phyloP scores from a whole-genome alignment of 257 asterid species.

The Plantago ovata region DNA sequence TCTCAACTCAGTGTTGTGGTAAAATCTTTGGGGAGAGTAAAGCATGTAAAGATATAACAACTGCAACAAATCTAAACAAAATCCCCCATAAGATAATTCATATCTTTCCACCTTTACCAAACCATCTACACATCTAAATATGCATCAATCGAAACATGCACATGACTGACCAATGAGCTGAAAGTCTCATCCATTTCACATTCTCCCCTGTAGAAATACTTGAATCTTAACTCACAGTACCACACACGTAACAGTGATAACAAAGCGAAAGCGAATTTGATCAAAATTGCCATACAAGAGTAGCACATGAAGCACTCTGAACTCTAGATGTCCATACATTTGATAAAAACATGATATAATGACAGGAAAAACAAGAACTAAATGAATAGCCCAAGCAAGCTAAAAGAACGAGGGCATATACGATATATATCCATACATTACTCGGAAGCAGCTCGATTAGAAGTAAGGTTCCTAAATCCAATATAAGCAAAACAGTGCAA shows the following conservation, averaged over 20 bases:
- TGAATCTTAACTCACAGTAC: too few species aligned
- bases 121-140: not conserved
- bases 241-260: too few species aligned
- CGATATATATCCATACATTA: not conserved
- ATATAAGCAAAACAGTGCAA: not conserved
- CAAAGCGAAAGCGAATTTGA: not conserved
- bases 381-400: not conserved
- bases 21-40: not conserved
- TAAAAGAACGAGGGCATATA: not conserved
- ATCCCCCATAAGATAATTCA: not conserved
- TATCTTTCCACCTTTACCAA: not conserved
- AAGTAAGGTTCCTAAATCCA: not conserved
- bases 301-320: not conserved
- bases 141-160: slow-evolving; percentile 6
- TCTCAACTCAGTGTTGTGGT: not conserved
- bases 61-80: not conserved
- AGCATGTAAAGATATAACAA: not conserved
- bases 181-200: not conserved
- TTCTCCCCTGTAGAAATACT: not conserved
- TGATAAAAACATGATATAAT: not conserved
- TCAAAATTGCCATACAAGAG: not conserved
- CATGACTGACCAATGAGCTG: not conserved
- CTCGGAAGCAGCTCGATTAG: not conserved
- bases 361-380: not conserved
- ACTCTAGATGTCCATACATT: too few species aligned